These are phyloP conservation scores for Colletotrichum tropicale DNA, from an alignment of 2,329 filamentous ascomycete genomes.

Conservation along the genomic window DNA sequence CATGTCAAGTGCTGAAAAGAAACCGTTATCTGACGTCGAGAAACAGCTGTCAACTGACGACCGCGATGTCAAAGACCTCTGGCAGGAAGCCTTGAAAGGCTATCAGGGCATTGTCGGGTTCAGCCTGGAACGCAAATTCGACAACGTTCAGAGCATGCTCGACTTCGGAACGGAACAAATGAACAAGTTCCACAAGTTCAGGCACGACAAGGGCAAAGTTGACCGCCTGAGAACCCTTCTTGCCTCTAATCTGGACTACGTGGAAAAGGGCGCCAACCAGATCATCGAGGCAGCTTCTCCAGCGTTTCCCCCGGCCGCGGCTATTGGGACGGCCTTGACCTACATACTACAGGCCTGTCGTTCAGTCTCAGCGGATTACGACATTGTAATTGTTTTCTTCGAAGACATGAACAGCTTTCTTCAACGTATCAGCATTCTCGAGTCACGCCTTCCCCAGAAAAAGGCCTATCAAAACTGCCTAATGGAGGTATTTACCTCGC, in stretches of 20 bases:
- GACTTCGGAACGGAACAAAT: background rate
- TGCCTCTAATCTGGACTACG: background rate
- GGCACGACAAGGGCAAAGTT: background rate
- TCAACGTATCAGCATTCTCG: background rate
- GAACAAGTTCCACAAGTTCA: background rate
- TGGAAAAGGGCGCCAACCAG: background rate
- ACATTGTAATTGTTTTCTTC: background rate
- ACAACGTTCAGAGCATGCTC: constrained; percentile 28
- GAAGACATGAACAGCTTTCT: background rate
- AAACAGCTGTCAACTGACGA: constrained; percentile 20
- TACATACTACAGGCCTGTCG: background rate
- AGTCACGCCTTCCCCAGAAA: background rate
- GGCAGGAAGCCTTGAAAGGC: constrained; percentile 34
- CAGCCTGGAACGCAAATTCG: constrained; percentile 32
- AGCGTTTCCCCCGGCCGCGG: background rate
- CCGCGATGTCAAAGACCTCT: constrained; percentile 33
- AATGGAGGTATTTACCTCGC: background rate
- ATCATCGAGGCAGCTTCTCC: background rate
- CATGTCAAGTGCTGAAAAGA: background rate
- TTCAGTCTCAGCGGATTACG: background rate
- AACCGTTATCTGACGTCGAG: background rate
- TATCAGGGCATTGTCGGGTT: constrained; percentile 38
- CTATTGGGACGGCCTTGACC: background rate
- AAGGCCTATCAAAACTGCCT: background rate
- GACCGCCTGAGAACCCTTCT: background rate